These are phyloP conservation scores for Arthrobotrys conoides DNA, from an alignment of 2,329 filamentous ascomycete species.

Conservation along the genomic window DNA sequence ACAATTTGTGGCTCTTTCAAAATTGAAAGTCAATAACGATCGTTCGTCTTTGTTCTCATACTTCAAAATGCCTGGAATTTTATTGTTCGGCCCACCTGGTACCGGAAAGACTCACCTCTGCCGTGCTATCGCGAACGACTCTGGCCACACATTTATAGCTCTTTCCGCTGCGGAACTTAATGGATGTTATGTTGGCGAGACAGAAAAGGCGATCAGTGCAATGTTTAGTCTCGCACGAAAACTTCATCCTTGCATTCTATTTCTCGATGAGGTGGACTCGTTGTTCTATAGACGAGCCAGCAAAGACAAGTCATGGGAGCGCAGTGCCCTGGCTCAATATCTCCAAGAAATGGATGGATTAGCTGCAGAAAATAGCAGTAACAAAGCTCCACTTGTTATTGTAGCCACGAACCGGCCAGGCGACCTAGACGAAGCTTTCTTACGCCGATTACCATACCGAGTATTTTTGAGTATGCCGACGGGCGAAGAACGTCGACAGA, in stretches of 20 bases:
- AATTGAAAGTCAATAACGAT: not conserved
- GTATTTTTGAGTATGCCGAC: constrained; percentile 29
- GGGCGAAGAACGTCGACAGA: constrained; percentile 11
- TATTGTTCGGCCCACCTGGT: constrained; percentile 41
- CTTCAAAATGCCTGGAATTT: constrained; percentile 25
- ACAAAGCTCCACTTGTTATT: constrained; percentile 38
- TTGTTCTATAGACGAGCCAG: constrained; percentile 33
- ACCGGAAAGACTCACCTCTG: constrained; percentile 55
- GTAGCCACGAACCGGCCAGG: constrained; percentile 40
- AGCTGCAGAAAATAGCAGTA: constrained; percentile 17
- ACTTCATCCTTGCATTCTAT: constrained; percentile 44
- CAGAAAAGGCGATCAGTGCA: constrained; percentile 30
- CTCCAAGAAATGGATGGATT: constrained; percentile 46
- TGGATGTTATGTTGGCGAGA: constrained; percentile 22
- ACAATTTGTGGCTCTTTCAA: constrained; percentile 20
- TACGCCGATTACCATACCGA: constrained; percentile 36
- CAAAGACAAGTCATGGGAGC: constrained; percentile 36
- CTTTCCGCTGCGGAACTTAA: constrained; percentile 40
- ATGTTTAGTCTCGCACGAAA: constrained; percentile 44
- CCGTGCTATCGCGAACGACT: constrained; percentile 33
- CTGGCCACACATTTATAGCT: constrained; percentile 16
- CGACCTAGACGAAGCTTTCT: constrained; percentile 45
- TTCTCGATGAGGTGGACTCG: constrained; percentile 50
- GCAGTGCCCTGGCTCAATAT: constrained; percentile 28
- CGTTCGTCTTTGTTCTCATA: not conserved